Base-by-base conservation (phyloP, 73 alveolate species). In the Paramecium caudatum region DNA sequence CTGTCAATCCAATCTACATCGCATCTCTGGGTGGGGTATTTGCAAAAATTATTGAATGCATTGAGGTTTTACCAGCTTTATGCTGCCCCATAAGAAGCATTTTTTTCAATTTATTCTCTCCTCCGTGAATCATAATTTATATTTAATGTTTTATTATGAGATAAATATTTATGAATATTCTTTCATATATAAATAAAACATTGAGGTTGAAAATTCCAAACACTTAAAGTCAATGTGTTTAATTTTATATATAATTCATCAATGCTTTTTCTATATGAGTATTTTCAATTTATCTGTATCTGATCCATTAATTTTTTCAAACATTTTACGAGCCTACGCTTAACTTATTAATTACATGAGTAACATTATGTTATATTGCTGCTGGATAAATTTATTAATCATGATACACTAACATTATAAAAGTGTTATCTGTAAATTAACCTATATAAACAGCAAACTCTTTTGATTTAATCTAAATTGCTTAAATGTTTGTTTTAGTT, bases 41-140 rank as follows among this genome's bases (percentile, higher is more conserved):
- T 17, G 98, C 98, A 90, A 95, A 96, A 83, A 96, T 95, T 84
- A 95, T 95, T 6, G 98, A 97, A 46, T 98, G 82, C 98, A 97
- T 97, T 32, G 98, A 95, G 7, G 98, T 93, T 90, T 97, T 94
- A 36, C 99, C 99, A 23, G 96, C 96, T 45, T 96, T 95, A 34
- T 93, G 93, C 48, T 96, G 92, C 49, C 98, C 97, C 99, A 97
- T 95, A 23, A 95, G 93, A 34, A 95, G 82, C 39, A 96, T 95
- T 93, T 95, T 95, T 63, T 83, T 83, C 70, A 83, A 37, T 83
- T 93, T 93, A 34, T 90, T 91, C 25, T 65, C 83, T 4, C 34
- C 9, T 5, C 9, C 30, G 9, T 21, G 21, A 23, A 37, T 55
- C 19, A 55, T 55, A 12, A 12, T 55, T 0, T 23, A 55, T 55